Conservation (phyloP, 768 basidiomycete species). For the Rhodosporidiobolus odoratus region DNA sequence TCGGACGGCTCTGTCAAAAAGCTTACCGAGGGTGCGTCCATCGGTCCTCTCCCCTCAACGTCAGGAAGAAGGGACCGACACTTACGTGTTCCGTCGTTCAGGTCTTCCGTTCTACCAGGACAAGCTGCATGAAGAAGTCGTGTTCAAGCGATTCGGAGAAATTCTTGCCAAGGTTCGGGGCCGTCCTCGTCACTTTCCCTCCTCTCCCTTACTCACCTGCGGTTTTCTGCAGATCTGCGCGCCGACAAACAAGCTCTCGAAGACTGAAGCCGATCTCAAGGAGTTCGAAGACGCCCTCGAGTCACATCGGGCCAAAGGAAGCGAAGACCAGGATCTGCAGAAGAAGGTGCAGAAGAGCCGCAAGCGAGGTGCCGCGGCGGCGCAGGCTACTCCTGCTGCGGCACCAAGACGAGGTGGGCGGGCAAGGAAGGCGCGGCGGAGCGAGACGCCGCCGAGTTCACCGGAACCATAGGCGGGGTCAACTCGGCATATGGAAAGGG, state of each 20-base stretch:
- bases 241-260: slow-evolving; percentile 82
- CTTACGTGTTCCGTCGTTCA: slow-evolving; percentile 20
- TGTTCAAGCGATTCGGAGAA: slow-evolving; percentile 76
- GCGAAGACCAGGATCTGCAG: slow-evolving; percentile 69
- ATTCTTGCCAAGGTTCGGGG: slow-evolving; percentile 74
- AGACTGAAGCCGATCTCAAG: slow-evolving; percentile 85
- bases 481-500: background rate
- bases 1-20: slow-evolving; percentile 95
- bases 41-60: too few relatives aligned
- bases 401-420: background rate
- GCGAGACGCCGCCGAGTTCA: slow-evolving; percentile 18
- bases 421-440: background rate
- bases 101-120: slow-evolving; percentile 85
- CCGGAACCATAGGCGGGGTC: background rate
- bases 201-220: background rate
- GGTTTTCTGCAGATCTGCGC: slow-evolving; percentile 48
- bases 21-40: slow-evolving; percentile 65
- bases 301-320: slow-evolving; percentile 73
- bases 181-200: background rate
- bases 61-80: too few relatives aligned
- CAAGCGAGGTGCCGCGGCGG: slow-evolving; percentile 8
- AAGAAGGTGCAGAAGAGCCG: slow-evolving; percentile 31
- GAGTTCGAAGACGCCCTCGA: slow-evolving; percentile 90
- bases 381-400: background rate
- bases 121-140: slow-evolving; percentile 81